Evolutionary conservation across 2,329 filamentous ascomycete genomes (phyloP).

Genomic region (Alternaria metachromatica): DNA sequence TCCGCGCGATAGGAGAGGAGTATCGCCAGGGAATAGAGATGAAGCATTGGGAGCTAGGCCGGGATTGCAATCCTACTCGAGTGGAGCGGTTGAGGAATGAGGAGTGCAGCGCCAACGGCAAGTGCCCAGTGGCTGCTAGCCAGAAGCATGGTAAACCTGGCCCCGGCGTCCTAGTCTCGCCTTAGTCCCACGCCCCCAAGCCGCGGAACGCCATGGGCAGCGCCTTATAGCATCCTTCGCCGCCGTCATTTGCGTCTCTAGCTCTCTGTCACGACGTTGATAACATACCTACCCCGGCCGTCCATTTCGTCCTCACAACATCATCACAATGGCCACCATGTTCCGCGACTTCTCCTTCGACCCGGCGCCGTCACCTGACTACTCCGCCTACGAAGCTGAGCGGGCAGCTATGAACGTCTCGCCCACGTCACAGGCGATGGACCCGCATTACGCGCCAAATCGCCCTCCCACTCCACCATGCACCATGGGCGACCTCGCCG

Average conservation of each 20-base stretch:
- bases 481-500: constrained; percentile 46
- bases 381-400: constrained; percentile 36
- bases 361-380: constrained; percentile 38
- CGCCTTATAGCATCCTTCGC: constrained; percentile 15
- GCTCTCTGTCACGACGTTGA: neutral
- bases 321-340: constrained; percentile 27
- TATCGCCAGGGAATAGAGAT: neutral
- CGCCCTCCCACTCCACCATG: constrained; percentile 40
- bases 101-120: constrained; percentile 3
- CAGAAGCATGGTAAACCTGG: neutral
- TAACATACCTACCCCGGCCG: neutral
- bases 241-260: constrained; percentile 18
- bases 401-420: constrained; percentile 42
- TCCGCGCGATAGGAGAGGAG: neutral
- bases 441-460: constrained; percentile 5
- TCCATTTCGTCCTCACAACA: neutral
- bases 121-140: constrained; percentile 2
- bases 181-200: neutral
- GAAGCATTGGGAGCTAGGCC: neutral
- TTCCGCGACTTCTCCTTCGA: constrained; percentile 52
- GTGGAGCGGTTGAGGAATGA: constrained; percentile 6
- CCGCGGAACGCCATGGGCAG: constrained; percentile 1
- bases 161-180: constrained; percentile 4
- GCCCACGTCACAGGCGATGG: constrained; percentile 35
- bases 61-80: neutral